A percentile compares a stretch with the other conserved stretches of the same genome.
phyloP scores from a whole-genome alignment of 2,329 filamentous ascomycete species.

The Fusarium vanettenii region DNA sequence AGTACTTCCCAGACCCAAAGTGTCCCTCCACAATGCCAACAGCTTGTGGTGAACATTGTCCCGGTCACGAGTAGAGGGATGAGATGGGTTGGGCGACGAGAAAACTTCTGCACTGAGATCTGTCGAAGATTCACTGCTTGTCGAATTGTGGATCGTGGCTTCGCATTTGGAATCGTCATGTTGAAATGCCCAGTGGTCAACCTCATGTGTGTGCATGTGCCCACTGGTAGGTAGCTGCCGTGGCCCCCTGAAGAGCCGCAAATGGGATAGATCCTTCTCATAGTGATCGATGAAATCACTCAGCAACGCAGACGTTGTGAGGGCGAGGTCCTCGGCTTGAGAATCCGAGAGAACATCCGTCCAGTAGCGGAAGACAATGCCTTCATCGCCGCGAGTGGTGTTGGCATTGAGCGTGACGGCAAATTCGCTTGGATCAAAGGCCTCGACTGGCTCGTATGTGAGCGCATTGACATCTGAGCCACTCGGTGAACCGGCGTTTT shows the following conservation, averaged over 20 bases:
- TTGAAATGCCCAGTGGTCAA: background rate
- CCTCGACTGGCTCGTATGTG: conserved; percentile 29
- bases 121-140: conserved; percentile 14
- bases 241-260: conserved; percentile 10
- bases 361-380: conserved; percentile 40
- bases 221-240: background rate
- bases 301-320: conserved; percentile 29
- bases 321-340: conserved; percentile 32
- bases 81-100: conserved; percentile 5
- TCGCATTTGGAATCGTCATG: background rate
- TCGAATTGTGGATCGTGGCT: background rate
- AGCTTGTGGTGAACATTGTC: conserved; percentile 24
- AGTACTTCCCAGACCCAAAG: conserved; percentile 4
- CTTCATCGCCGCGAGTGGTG: conserved; percentile 37
- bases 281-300: conserved; percentile 28
- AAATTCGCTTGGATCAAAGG: conserved; percentile 45
- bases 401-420: conserved; percentile 47
- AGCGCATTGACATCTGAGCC: background rate
- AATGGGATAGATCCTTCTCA: conserved; percentile 26
- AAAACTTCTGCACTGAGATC: conserved; percentile 9
- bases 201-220: background rate
- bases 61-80: background rate
- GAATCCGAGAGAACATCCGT: conserved; percentile 20
- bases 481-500: conserved; percentile 30
- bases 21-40: conserved; percentile 18